Base-by-base conservation (phyloP, 495 filamentous ascomycete species). In the Oleoguttula mirabilis region DNA sequence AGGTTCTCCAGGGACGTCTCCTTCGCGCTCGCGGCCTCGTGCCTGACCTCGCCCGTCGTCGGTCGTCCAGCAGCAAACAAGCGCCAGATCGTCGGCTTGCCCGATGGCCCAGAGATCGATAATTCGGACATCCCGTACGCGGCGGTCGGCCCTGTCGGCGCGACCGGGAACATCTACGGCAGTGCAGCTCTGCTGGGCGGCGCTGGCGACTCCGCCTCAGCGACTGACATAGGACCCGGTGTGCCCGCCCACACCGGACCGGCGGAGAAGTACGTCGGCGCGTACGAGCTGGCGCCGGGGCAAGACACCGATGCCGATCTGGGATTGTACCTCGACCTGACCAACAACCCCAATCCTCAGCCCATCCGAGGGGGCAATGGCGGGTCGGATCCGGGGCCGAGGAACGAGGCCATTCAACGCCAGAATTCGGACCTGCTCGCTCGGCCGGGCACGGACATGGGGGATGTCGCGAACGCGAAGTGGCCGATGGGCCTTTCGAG, bases 401-500 rank as follows among this genome's bases (percentile, higher is more conserved):
- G 65, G 3, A 77, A 76, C 2, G 63, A 66, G 39, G 62, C 65
- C 34, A 77, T 82, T 43, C 72, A 82, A 42, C 69, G 67, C 36
- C 63, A 76, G 12, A 80, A 84, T 48, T 73, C 75, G 3, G 78
- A 84, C 51, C 64, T 75, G 6, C 68, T 74, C 24, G 77, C 77
- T 0, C 79, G 80, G 1, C 80, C 81, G 0, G 71, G 67, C 3
- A 80, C 77, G 0, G 80, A 84, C 54, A 41, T 58, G 25, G 81
- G 80, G 1, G 60, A 62, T 32, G 73, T 80, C 0, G 64, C 70
- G 21, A 79, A 84, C 50, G 72, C 76, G 1, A 73, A 80, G 50
- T 86, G 79, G 80, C 77, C 77, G 0, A 66, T 86, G 54, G 79
- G 77, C 43, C 61, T 84, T 8, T 80, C 76, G 37, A 73, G 77